Base-by-base conservation (phyloP, 2,329 filamentous ascomycete species). In the Cercospora janseana region DNA sequence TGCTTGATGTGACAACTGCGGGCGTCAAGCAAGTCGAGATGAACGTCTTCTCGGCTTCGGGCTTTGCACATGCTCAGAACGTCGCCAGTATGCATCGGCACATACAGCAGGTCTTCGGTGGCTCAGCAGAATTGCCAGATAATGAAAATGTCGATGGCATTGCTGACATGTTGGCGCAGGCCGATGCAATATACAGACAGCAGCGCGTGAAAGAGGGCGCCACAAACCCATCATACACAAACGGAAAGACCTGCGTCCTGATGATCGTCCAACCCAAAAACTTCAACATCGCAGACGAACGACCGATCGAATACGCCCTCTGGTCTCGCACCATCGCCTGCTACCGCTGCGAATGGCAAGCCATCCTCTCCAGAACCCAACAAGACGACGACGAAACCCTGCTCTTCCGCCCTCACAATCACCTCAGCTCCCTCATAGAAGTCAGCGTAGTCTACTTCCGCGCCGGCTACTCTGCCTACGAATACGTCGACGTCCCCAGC, bases 1-100 rank as follows among this genome's bases (percentile, higher is more conserved):
- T 75, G 73, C 61, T 75, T 32, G n/a, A 40, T 20, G 8, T 9
- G 16, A 16, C 10, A 10, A 23, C 8, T 44, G 56, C 1, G 49
- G 31, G 4, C 58, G n/a, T 75, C 29, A 74, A 71, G 58, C 73
- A 75, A 60, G 71, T 76, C 7, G 72, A 75, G 50, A 70, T 75
- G 58, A 75, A 76, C 52, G 70, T 71, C 0, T 71, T 70, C 50
- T 71, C 71, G 4, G 69, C 68, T 37, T 69, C 72, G 10, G 73
- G 73, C 1, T 70, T 64, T 2, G 60, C 62, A 1, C 72, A 75
- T 54, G 67, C 69, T 15, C 68, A 70, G 31, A 68, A 64, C 31
- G 66, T 69, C 3, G 68, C 63, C 8, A 58, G 66, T 15, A 74
- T 75, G 72, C 72, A 76, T 61, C 65, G 61, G 6, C 68, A 72